These are phyloP conservation scores for Balansia obtecta DNA, from an alignment of 2,329 filamentous ascomycete genomes.

Conservation along the genomic window DNA sequence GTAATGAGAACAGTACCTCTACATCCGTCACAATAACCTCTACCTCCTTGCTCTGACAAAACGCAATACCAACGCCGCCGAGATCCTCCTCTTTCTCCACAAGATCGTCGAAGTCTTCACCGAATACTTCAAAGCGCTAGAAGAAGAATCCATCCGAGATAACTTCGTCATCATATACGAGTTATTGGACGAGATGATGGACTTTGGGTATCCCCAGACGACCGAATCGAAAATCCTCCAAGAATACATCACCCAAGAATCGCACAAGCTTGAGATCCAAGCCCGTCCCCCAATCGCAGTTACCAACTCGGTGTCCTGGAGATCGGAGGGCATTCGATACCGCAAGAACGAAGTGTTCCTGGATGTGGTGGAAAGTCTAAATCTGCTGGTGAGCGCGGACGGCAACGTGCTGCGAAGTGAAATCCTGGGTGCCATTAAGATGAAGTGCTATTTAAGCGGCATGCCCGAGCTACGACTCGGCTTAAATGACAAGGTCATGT, in stretches of 20 bases:
- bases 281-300: constrained; percentile 93
- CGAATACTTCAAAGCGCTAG: constrained; percentile 98
- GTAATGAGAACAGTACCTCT: constrained; percentile 60
- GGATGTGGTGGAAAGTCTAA: constrained; percentile 92
- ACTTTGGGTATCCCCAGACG: constrained; percentile 97
- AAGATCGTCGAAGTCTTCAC: constrained; percentile 98
- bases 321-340: constrained; percentile 94
- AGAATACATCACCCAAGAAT: constrained; percentile 98
- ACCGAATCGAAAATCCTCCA: constrained; percentile 98
- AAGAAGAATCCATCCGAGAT: constrained; percentile 97
- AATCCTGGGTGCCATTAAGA: constrained; percentile 94
- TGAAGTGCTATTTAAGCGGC: constrained; percentile 98
- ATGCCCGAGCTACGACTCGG: constrained; percentile 95
- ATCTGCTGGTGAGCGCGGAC: constrained; percentile 84
- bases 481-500: constrained; percentile 99
- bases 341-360: constrained; percentile 99
- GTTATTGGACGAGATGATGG: constrained; percentile 99
- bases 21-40: constrained; percentile 98
- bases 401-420: constrained; percentile 93
- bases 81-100: constrained; percentile 95
- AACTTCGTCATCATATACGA: constrained; percentile 99
- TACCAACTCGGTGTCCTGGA: constrained; percentile 96
- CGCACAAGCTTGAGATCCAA: constrained; percentile 94
- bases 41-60: constrained; percentile 97
- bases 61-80: constrained; percentile 96